A percentile compares a stretch with the other conserved stretches of the same genome.
Conservation (phyloP, 2,329 filamentous ascomycete genomes). For the Aspergillus luchuensis region DNA sequence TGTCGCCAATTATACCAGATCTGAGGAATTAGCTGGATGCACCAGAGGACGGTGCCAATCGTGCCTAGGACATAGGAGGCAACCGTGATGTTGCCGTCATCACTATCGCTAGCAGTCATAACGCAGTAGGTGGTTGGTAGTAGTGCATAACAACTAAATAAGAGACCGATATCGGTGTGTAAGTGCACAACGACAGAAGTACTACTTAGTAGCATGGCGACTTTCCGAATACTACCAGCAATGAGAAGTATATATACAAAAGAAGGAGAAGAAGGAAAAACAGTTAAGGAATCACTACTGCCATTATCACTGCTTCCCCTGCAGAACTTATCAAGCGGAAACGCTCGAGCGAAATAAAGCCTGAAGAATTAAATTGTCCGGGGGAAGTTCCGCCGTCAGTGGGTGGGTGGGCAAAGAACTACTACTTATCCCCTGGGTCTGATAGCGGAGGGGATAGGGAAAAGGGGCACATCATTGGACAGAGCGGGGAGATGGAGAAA, state of each 20-base stretch:
- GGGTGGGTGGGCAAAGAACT: neutral
- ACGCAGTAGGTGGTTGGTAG: too few species aligned
- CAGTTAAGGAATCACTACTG: neutral
- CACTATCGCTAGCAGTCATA: slow-evolving; percentile 10
- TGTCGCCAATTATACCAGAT: slow-evolving; percentile 65
- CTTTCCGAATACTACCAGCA: too few species aligned
- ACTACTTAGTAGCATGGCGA: too few species aligned
- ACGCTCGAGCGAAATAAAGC: neutral
- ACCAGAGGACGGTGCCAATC: slow-evolving; percentile 46
- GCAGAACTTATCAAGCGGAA: neutral
- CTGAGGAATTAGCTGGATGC: slow-evolving; percentile 43
- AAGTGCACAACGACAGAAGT: too few species aligned
- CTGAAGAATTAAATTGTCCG: neutral
- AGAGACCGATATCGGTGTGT: neutral
- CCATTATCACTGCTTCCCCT: neutral
- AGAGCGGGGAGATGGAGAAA: slow-evolving; percentile 3
- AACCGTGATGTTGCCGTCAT: slow-evolving; percentile 32
- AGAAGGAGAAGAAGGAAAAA: too few species aligned
- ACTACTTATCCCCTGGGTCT: neutral
- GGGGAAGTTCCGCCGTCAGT: neutral
- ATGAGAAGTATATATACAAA: too few species aligned
- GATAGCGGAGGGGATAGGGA: neutral
- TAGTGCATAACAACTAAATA: too few species aligned
- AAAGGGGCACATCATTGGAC: slow-evolving; percentile 7
- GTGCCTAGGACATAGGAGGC: slow-evolving; percentile 44